Evolutionary conservation across 106 monocot genomes (phyloP).

Genomic region (Posidonia australis): DNA sequence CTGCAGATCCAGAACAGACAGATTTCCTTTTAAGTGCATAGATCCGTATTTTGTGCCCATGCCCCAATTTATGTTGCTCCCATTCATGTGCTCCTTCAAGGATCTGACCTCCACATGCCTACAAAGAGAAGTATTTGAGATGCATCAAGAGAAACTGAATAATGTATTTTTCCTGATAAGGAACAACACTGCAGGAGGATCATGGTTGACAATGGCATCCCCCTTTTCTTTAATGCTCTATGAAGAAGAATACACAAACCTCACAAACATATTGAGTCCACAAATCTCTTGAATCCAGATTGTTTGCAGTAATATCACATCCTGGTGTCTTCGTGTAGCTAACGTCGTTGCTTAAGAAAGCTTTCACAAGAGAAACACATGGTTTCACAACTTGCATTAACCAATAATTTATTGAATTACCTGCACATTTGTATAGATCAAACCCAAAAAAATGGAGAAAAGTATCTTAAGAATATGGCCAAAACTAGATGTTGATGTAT

Average conservation of each 20-base stretch:
- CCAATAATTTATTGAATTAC: conserved; percentile 47
- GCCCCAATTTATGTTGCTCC: conserved; percentile 74
- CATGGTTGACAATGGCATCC: too few species aligned
- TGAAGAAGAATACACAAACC: conserved; percentile 36
- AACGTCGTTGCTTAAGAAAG: conserved; percentile 32
- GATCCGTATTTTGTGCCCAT: conserved; percentile 51
- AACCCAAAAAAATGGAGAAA: too few species aligned
- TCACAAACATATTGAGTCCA: conserved; percentile 82
- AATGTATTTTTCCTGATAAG: too few species aligned
- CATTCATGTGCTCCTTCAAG: conserved; percentile 82
- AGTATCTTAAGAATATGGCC: too few species aligned
- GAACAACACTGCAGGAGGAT: too few species aligned
- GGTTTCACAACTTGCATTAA: conserved; percentile 39
- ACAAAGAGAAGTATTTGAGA: background rate
- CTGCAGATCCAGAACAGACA: background rate
- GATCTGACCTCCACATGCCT: conserved; percentile 76
- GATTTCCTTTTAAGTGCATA: conserved; percentile 3
- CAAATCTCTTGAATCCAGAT: conserved; percentile 41
- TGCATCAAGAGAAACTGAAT: background rate
- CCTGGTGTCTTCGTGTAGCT: background rate
- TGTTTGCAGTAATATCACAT: conserved; percentile 2
- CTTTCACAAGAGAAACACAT: conserved; percentile 40
- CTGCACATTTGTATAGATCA: conserved; percentile 26
- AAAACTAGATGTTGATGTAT: background rate
- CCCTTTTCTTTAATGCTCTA: background rate